phyloP scores from a whole-genome alignment of 1,284 basidiomycete species.

The Lentinula novae-zelandiae region DNA sequence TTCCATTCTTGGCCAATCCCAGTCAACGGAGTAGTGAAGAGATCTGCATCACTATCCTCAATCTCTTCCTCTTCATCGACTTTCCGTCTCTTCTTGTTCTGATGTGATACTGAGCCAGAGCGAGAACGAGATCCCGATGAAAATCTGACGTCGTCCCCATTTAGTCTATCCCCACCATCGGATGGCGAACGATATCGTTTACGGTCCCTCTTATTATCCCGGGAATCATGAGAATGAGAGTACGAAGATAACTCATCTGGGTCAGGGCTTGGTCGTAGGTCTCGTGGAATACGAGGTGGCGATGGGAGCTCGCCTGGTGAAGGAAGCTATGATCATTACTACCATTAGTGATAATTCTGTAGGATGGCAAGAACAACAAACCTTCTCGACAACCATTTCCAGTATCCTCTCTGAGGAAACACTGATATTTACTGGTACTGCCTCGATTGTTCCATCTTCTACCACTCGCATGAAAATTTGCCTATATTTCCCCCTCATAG shows the following conservation, averaged over 20 bases:
- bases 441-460: constrained; percentile 43
- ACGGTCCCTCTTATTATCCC: not conserved
- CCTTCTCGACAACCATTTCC: constrained; percentile 46
- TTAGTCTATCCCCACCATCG: not conserved
- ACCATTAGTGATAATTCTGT: not conserved
- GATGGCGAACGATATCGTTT: constrained; percentile 12
- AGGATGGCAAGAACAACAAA: constrained; percentile 22
- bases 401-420: constrained; percentile 44
- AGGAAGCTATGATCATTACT: not conserved
- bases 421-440: constrained; percentile 41
- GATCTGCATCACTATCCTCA: constrained; percentile 13
- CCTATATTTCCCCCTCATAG: constrained; percentile 63
- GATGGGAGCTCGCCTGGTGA: constrained; percentile 26
- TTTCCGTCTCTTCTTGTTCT: not conserved
- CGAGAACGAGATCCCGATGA: not conserved
- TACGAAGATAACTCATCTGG: not conserved
- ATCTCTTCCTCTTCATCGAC: constrained; percentile 3
- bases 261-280: constrained; percentile 13
- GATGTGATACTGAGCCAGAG: not conserved
- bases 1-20: constrained; percentile 4
- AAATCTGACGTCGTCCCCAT: not conserved
- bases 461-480: constrained; percentile 66
- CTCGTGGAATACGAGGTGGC: constrained; percentile 21
- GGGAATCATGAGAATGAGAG: not conserved
- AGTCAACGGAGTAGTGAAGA: constrained; percentile 17